Evolutionary conservation across 2,329 filamentous ascomycete species (phyloP).

Genomic region (Colletotrichum zoysiae): DNA sequence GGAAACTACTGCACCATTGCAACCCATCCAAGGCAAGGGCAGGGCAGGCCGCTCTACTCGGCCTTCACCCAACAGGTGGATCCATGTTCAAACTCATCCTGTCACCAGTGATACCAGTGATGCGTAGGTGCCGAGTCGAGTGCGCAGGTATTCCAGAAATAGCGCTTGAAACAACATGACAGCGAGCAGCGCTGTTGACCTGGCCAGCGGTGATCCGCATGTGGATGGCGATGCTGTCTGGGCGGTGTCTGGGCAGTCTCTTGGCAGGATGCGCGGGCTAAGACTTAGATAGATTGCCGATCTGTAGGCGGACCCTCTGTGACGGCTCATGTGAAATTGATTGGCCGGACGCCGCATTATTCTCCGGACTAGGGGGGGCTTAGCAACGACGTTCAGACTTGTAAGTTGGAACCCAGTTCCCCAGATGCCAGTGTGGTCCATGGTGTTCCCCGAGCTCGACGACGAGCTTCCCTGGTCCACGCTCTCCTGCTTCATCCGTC

Average conservation of each 20-base stretch:
- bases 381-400: conserved; percentile 39
- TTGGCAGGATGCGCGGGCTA: conserved; percentile 43
- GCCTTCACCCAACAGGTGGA: conserved; percentile 27
- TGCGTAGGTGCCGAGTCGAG: conserved; percentile 36
- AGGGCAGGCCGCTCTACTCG: too few relatives aligned
- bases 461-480: conserved; percentile 35
- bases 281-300: conserved; percentile 42
- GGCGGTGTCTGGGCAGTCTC: conserved; percentile 41
- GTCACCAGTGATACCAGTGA: conserved; percentile 41
- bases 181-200: conserved; percentile 40
- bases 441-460: conserved; percentile 31
- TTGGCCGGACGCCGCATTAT: conserved; percentile 39
- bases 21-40: conserved; percentile 9
- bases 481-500: conserved; percentile 17
- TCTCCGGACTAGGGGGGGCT: conserved; percentile 42
- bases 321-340: conserved; percentile 36
- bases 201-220: conserved; percentile 39
- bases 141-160: conserved; percentile 39
- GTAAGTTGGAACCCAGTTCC: conserved; percentile 27
- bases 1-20: conserved; percentile 31
- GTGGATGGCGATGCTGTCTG: conserved; percentile 40
- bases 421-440: conserved; percentile 14
- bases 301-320: conserved; percentile 31
- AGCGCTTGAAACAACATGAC: conserved; percentile 43
- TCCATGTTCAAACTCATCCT: conserved; percentile 37